Evolutionary conservation across 371 early-diverging fungal species (phyloP), one percentile per base, ranked within the genome.

Genomic region (Mucor sp.): DNA sequence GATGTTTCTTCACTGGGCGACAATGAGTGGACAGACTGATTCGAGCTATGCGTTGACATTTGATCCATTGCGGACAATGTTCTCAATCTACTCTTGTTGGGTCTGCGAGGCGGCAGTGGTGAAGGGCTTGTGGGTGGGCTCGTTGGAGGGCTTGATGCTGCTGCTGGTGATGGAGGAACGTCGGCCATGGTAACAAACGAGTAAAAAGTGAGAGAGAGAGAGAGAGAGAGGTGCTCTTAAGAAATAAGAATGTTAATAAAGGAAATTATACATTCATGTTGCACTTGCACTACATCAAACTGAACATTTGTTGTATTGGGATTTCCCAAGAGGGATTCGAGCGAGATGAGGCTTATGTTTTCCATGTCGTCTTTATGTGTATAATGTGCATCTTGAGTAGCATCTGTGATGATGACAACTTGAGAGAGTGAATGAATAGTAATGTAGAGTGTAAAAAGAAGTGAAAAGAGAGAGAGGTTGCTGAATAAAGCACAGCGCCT

Each of bases 11-110:
- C 23, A 21, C 48, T 57, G 37, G 43, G 47, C 14, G 62, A 41
- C 17, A 50, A 21, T 6, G 62, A 58, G 9, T 32, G 37, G 6
- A 27, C 19, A 25, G 47, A 28, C 55, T 60, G 41, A n/a, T 33
- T 44, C 21, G 56, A 53, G 25, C 25, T 19, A 17, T 47, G 44
- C 3, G 56, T 23, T n/a, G 65, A 55, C 8, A 6, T 23, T 17
- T 59, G 47, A 35, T 61, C 48, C 4, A 19, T 15, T 23, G 69
- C 12, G 8, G 68, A 57, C 33, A 63, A 53, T 37, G 62, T 72
- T 25, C 81, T 69, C 21, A 81, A 58, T 43, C 68, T 71, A 62
- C 81, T 81, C 44, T 81, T 81, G 44, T 70, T 69, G 6, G 72
- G 72, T 32, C 72, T 60, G 19, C 60, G 71, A 21, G 71, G 71